These are phyloP conservation scores for Colletotrichum scovillei DNA, from an alignment of 2,329 filamentous ascomycete genomes.

Conservation along the genomic window DNA sequence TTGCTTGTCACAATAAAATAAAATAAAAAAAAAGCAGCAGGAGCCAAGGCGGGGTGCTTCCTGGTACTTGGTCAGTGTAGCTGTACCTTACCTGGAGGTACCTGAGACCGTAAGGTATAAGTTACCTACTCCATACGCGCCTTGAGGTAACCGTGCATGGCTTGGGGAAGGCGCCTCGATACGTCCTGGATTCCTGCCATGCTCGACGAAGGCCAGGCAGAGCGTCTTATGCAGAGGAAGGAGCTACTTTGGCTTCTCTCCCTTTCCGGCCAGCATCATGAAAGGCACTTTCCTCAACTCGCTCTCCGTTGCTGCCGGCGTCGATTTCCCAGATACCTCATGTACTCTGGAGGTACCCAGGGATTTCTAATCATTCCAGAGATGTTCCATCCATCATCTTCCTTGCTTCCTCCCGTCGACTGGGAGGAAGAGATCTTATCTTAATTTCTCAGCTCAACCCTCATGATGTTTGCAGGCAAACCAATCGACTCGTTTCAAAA, in stretches of 20 bases:
- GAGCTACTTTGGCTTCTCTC: not conserved
- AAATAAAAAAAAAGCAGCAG: not conserved
- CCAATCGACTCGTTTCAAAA: constrained; percentile 16
- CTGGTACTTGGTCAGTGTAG: not conserved
- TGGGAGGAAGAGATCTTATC: not conserved
- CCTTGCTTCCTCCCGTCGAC: not conserved
- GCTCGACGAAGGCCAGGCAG: not conserved
- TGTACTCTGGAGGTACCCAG: not conserved
- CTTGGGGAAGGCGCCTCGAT: not conserved
- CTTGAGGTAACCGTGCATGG: not conserved
- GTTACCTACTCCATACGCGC: not conserved
- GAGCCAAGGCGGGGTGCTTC: constrained; percentile 8
- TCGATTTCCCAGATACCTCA: not conserved
- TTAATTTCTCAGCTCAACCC: not conserved
- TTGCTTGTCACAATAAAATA: not conserved
- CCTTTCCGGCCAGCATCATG: not conserved
- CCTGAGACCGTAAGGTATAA: not conserved
- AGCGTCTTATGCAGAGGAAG: not conserved
- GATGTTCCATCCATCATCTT: not conserved
- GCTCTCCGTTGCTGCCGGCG: not conserved
- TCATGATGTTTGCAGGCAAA: constrained; percentile 18
- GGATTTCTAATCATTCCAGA: not conserved
- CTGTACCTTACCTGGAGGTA: not conserved
- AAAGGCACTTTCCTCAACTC: not conserved
- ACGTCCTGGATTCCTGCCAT: not conserved